Evolutionary conservation across 495 filamentous ascomycete species (phyloP).

Genomic region (Tuber indicum): DNA sequence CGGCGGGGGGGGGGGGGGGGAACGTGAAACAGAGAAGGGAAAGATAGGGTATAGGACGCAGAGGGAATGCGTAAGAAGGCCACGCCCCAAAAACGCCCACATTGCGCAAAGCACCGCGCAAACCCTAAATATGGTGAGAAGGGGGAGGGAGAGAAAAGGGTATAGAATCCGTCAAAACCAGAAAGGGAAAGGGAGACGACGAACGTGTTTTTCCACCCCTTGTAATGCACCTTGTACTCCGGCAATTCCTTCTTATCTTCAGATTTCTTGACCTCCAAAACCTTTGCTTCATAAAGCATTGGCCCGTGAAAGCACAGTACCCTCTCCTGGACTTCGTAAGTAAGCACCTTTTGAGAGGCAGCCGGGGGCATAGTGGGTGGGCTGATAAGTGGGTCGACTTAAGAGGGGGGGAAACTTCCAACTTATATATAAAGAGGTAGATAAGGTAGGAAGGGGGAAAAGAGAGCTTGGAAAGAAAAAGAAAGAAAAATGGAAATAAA

Average conservation of each 20-base stretch:
- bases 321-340: slow-evolving; percentile 80
- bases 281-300: slow-evolving; percentile 93
- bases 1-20: not conserved
- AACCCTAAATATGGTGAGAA: not conserved
- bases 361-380: slow-evolving; percentile 55
- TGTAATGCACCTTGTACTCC: slow-evolving; percentile 92
- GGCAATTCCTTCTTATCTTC: slow-evolving; percentile 66
- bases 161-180: not conserved
- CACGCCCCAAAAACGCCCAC: not conserved
- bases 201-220: slow-evolving; percentile 96
- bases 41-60: not conserved
- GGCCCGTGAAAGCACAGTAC: slow-evolving; percentile 96
- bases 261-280: slow-evolving; percentile 64
- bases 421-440: slow-evolving; percentile 8
- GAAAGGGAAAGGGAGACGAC: slow-evolving; percentile 41
- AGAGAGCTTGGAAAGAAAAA: not conserved
- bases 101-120: not conserved
- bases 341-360: slow-evolving; percentile 46
- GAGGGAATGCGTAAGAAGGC: not conserved
- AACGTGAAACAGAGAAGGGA: not conserved
- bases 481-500: not conserved
- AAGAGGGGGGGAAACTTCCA: not conserved
- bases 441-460: slow-evolving; percentile 5
- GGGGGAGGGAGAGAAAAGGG: not conserved
- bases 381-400: slow-evolving; percentile 16